Evolutionary conservation across 2,329 filamentous ascomycete species (phyloP).

Genomic region (Epichloe scottii): DNA sequence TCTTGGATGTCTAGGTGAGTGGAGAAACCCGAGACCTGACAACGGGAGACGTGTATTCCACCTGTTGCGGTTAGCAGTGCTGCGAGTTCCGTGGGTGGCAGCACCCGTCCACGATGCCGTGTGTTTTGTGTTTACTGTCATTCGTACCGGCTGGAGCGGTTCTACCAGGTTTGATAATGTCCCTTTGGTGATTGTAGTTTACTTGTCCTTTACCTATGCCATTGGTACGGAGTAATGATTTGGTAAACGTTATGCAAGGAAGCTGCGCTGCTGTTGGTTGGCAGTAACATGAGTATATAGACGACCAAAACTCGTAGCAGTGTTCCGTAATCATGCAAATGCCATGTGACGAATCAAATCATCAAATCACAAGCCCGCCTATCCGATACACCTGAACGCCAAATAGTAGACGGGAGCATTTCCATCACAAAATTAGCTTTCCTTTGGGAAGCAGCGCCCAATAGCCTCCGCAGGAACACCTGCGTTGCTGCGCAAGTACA

Average conservation of each 20-base stretch:
- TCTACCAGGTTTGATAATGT: neutral
- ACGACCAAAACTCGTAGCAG: too few relatives aligned
- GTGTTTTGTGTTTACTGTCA: neutral
- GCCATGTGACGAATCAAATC: too few relatives aligned
- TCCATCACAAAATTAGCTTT: conserved; percentile 11
- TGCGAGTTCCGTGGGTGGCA: too few relatives aligned
- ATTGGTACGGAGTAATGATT: neutral
- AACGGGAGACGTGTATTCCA: too few relatives aligned
- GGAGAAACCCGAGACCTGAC: too few relatives aligned
- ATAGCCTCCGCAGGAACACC: conserved; percentile 41
- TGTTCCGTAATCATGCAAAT: too few relatives aligned
- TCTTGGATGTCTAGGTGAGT: too few relatives aligned
- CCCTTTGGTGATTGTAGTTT: neutral
- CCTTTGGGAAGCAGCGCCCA: conserved; percentile 34
- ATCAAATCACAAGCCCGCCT: neutral
- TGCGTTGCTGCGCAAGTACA: conserved; percentile 40
- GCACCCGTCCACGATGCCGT: too few relatives aligned
- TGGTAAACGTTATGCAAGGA: too few relatives aligned
- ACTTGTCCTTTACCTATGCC: neutral
- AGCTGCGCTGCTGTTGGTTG: too few relatives aligned
- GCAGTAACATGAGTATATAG: too few relatives aligned
- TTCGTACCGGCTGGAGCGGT: neutral
- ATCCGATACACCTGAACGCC: neutral
- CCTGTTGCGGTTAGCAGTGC: too few relatives aligned
- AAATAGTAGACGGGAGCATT: neutral